phyloP scores from a whole-genome alignment of 306 rosid genomes.

The Lathyrus sativus region DNA sequence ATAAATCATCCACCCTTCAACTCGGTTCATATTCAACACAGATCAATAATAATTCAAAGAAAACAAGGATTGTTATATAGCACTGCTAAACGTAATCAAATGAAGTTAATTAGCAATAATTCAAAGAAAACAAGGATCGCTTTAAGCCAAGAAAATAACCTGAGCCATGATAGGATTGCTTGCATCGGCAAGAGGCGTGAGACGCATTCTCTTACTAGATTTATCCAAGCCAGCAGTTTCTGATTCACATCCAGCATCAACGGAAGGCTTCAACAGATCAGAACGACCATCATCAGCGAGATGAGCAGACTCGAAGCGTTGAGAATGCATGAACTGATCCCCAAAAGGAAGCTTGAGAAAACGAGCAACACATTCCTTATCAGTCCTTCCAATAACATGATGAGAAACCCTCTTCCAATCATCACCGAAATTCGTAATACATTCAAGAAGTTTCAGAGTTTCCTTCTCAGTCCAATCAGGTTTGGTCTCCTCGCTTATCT shows the following conservation, averaged over 20 bases:
- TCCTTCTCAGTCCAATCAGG: conserved; percentile 83
- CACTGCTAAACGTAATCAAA: background rate
- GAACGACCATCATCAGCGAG: conserved; percentile 22
- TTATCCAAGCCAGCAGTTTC: conserved; percentile 44
- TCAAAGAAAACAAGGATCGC: background rate
- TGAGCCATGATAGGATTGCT: conserved; percentile 99
- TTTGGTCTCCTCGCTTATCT: conserved; percentile 75
- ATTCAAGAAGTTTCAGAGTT: conserved; percentile 79
- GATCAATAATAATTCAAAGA: background rate
- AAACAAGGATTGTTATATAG: background rate
- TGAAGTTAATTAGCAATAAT: background rate
- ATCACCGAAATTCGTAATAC: conserved; percentile 75
- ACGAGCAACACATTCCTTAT: conserved; percentile 82
- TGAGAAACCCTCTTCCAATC: conserved; percentile 93
- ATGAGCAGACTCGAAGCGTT: conserved; percentile 36
- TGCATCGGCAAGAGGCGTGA: conserved; percentile 94
- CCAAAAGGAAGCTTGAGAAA: conserved; percentile 85
- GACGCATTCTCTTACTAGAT: conserved; percentile 61
- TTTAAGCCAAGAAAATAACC: conserved; percentile 45
- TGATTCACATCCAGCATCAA: conserved; percentile 45
- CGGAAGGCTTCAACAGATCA: conserved; percentile 12
- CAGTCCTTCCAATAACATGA: conserved; percentile 83
- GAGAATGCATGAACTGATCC: conserved; percentile 57
- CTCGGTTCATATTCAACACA: background rate
- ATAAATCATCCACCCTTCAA: conserved; percentile 20